Conservation (phyloP, 371 early-diverging fungal species). For the Apophysomyces trapeziformis region DNA sequence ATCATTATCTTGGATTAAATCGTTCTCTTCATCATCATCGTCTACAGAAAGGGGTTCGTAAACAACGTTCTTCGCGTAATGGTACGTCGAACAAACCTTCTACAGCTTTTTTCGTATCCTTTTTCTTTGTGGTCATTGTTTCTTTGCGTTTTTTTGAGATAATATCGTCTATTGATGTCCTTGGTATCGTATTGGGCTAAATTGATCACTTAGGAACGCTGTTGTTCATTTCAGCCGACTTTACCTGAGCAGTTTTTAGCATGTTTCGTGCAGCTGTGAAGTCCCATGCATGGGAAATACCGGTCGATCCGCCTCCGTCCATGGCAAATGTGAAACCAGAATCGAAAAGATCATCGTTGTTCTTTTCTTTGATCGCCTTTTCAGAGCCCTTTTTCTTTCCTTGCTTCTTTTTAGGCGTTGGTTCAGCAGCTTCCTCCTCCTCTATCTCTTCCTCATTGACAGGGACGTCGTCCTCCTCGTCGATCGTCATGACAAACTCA, state of each 20-base stretch:
- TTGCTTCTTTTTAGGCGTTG: slow-evolving; percentile 16
- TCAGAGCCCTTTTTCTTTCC: slow-evolving; percentile 32
- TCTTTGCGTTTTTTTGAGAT: slow-evolving; percentile 68
- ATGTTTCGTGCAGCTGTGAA: slow-evolving; percentile 81
- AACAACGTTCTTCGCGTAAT: no score
- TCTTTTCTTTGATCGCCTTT: slow-evolving; percentile 41
- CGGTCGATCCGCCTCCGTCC: slow-evolving; percentile 66
- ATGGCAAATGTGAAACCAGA: slow-evolving; percentile 77
- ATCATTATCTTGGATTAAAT: slow-evolving; percentile 43
- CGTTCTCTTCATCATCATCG: slow-evolving; percentile 44
- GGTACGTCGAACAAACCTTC: slow-evolving; percentile 16
- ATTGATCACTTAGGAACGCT: neutral
- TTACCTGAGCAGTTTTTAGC: slow-evolving; percentile 64
- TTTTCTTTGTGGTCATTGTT: slow-evolving; percentile 42
- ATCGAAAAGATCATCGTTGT: slow-evolving; percentile 56
- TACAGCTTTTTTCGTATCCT: slow-evolving; percentile 31
- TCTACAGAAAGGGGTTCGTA: slow-evolving; percentile 24
- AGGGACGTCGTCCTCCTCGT: slow-evolving; percentile 70
- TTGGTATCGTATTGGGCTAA: slow-evolving; percentile 25
- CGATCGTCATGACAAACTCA: slow-evolving; percentile 84
- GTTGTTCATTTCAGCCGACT: neutral
- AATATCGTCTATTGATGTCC: slow-evolving; percentile 68
- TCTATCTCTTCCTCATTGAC: slow-evolving; percentile 44
- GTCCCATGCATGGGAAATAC: slow-evolving; percentile 76
- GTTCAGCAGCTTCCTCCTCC: slow-evolving; percentile 21